Percentiles rank a stretch among this genome's conserved stretches.
Conservation (phyloP, 176 grass and related monocot species). For the Hordeum marinum region DNA sequence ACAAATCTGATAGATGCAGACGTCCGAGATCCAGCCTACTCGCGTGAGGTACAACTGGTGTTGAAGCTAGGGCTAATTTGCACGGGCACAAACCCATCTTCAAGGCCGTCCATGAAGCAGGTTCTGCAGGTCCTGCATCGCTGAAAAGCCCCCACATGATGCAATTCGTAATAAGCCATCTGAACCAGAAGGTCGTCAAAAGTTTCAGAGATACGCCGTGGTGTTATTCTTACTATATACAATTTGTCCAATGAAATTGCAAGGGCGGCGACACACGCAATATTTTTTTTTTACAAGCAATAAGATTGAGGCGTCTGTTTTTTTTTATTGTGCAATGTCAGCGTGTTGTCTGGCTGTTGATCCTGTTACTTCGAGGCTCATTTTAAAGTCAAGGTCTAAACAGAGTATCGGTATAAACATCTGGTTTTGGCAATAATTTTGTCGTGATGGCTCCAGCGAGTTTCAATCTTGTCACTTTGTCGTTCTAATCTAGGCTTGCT, state of each 20-base stretch:
- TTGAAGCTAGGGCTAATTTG: conserved; percentile 49
- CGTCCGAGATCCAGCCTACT: conserved; percentile 11
- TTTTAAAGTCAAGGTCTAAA: background rate
- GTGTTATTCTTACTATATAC: too few relatives aligned
- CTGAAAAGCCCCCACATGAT: background rate
- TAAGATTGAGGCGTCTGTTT: too few relatives aligned
- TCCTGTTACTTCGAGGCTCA: background rate
- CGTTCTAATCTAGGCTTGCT: too few relatives aligned
- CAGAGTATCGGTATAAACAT: background rate
- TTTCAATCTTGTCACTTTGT: too few relatives aligned
- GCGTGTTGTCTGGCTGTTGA: background rate
- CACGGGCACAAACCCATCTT: conserved; percentile 1
- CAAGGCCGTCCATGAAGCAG: conserved; percentile 50
- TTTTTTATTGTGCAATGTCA: background rate
- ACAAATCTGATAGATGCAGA: conserved; percentile 18
- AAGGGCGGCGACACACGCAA: too few relatives aligned
- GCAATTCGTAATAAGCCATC: background rate
- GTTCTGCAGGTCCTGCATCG: conserved; percentile 29
- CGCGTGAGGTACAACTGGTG: conserved; percentile 29
- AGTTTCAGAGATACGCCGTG: background rate
- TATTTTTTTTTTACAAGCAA: too few relatives aligned
- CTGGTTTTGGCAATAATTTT: too few relatives aligned
- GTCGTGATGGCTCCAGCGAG: too few relatives aligned
- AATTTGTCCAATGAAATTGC: too few relatives aligned
- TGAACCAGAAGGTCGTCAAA: background rate